Evolutionary conservation across 2,329 filamentous ascomycete species (phyloP).

Genomic region (Penicillium concentricum): DNA sequence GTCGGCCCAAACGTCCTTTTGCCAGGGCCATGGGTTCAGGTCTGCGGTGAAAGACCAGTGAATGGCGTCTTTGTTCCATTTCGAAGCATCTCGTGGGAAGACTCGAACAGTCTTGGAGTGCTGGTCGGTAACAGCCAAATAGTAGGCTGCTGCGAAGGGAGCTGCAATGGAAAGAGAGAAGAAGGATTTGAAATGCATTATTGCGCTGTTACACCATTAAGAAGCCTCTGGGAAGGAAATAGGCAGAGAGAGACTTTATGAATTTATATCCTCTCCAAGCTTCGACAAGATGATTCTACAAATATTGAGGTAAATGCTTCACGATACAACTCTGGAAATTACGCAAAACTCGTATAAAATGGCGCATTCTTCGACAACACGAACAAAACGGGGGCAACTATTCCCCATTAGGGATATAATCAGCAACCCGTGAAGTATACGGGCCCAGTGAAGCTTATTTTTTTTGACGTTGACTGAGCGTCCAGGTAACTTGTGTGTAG

Average conservation of each 20-base stretch:
- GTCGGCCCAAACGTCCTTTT: neutral
- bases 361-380: neutral
- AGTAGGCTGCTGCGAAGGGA: neutral
- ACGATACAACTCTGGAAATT: neutral
- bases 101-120: conserved; percentile 32
- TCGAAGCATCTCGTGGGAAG: neutral
- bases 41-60: neutral
- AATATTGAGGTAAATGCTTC: neutral
- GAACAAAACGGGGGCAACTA: neutral
- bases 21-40: neutral
- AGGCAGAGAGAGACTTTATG: neutral
- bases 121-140: neutral
- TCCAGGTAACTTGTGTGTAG: neutral
- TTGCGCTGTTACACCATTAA: neutral
- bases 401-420: neutral
- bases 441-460: neutral
- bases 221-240: neutral
- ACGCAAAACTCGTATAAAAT: neutral
- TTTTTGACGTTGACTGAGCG: neutral
- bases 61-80: conserved; percentile 25
- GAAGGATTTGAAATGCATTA: neutral
- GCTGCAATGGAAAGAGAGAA: neutral
- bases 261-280: neutral
- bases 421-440: neutral
- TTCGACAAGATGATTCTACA: neutral